Percentiles rank a stretch among this genome's conserved stretches.
phyloP scores from a whole-genome alignment of 331 rosid genomes.

The Quercus tomentella region DNA sequence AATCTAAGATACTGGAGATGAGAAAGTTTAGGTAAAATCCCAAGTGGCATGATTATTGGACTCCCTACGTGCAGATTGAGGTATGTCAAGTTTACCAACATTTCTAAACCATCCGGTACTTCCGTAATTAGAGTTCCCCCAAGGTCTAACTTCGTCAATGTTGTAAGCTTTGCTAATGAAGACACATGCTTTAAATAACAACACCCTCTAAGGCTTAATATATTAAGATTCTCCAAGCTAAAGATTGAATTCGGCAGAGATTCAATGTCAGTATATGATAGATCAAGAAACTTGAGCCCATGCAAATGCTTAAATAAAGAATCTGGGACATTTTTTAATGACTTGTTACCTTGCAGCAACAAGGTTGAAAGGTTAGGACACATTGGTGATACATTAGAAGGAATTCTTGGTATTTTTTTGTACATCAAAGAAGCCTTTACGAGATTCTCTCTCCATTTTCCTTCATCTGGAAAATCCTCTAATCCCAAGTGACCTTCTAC shows the following conservation, averaged over 20 bases:
- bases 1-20: constrained; percentile 20
- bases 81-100: constrained; percentile 23
- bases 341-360: background rate
- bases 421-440: constrained; percentile 27
- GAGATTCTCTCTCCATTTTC: constrained; percentile 18
- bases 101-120: constrained; percentile 28
- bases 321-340: background rate
- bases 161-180: constrained; percentile 5
- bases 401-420: constrained; percentile 13
- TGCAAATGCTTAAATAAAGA: constrained; percentile 23
- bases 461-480: constrained; percentile 6
- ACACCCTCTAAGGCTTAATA: constrained; percentile 6
- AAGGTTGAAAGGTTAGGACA: constrained; percentile 23
- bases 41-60: background rate
- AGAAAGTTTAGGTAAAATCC: constrained; percentile 14
- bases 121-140: background rate
- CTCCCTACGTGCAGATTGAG: constrained; percentile 7
- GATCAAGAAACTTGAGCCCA: constrained; percentile 21
- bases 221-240: constrained; percentile 11
- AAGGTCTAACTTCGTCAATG: constrained; percentile 18
- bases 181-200: background rate
- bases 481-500: constrained; percentile 9
- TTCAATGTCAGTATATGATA: background rate
- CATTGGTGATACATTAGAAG: constrained; percentile 13
- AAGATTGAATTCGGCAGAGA: constrained; percentile 22